Percentiles rank a stretch among this genome's conserved stretches.
phyloP scores from a whole-genome alignment of 768 basidiomycete genomes.

The Pholiota microspora region DNA sequence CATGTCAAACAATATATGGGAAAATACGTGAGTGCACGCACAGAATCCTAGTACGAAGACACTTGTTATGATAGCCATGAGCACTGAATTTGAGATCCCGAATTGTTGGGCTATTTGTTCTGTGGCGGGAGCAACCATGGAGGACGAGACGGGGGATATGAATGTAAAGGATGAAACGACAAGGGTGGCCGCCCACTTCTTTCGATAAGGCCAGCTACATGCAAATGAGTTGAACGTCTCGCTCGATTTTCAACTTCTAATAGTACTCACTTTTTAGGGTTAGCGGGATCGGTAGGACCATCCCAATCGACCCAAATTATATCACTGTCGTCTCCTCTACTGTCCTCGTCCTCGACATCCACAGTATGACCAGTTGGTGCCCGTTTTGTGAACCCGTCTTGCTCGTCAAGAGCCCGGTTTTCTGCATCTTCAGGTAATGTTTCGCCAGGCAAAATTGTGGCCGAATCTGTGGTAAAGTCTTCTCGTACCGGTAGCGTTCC shows the following conservation, averaged over 20 bases:
- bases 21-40: constrained; percentile 20
- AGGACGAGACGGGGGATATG: constrained; percentile 66
- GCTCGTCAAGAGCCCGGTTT: not conserved
- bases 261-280: constrained; percentile 59
- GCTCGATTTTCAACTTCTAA: no score
- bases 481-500: not conserved
- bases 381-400: not conserved
- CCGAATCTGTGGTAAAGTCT: constrained; percentile 1
- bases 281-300: constrained; percentile 53
- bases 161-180: constrained; percentile 69
- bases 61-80: constrained; percentile 58
- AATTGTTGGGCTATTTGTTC: constrained; percentile 50
- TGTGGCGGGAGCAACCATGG: constrained; percentile 71
- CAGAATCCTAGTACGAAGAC: constrained; percentile 56
- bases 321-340: not conserved
- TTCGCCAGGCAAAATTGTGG: constrained; percentile 4
- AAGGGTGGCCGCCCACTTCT: constrained; percentile 66
- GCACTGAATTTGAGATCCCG: constrained; percentile 45
- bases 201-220: constrained; percentile 52
- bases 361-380: not conserved
- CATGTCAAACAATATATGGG: not conserved
- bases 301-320: constrained; percentile 58
- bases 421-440: not conserved
- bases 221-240: no score
- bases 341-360: not conserved